Conservation (phyloP, 768 basidiomycete species). For the Boletus pseudo-olivaceus region DNA sequence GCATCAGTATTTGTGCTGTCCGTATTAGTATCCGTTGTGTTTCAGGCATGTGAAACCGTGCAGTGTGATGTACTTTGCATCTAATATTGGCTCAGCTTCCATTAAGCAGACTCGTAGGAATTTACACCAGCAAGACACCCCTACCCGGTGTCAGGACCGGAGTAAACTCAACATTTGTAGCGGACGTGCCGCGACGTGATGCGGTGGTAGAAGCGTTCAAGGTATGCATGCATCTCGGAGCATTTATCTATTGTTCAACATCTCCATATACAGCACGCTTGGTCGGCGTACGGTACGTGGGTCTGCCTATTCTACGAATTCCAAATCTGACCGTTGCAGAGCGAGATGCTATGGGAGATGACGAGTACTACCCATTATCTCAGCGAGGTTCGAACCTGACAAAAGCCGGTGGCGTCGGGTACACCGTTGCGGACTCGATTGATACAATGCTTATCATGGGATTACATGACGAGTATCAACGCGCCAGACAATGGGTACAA, state of each 20-base stretch:
- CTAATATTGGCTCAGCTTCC: slow-evolving; percentile 17
- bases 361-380: slow-evolving; percentile 88
- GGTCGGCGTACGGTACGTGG: slow-evolving; percentile 73
- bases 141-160: slow-evolving; percentile 22
- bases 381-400: slow-evolving; percentile 76
- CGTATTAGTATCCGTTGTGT: background rate
- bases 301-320: slow-evolving; percentile 5
- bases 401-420: slow-evolving; percentile 76
- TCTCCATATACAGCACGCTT: slow-evolving; percentile 61
- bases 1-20: slow-evolving; percentile 8
- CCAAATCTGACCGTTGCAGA: slow-evolving; percentile 44
- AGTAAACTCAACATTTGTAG: slow-evolving; percentile 31
- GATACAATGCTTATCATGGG: slow-evolving; percentile 89
- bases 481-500: slow-evolving; percentile 77
- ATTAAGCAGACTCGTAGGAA: slow-evolving; percentile 1
- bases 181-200: slow-evolving; percentile 61
- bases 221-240: slow-evolving; percentile 40
- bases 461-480: slow-evolving; percentile 69
- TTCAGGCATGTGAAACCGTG: slow-evolving; percentile 17
- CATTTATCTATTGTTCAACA: slow-evolving; percentile 3
- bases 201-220: slow-evolving; percentile 78
- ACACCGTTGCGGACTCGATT: slow-evolving; percentile 83
- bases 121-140: background rate
- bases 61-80: background rate
- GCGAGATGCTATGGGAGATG: slow-evolving; percentile 84